A percentile compares a stretch with the other conserved stretches of the same genome.
These are phyloP conservation scores for Fremontodendron californicum DNA, from an alignment of 345 rosid species.

Conservation along the genomic window DNA sequence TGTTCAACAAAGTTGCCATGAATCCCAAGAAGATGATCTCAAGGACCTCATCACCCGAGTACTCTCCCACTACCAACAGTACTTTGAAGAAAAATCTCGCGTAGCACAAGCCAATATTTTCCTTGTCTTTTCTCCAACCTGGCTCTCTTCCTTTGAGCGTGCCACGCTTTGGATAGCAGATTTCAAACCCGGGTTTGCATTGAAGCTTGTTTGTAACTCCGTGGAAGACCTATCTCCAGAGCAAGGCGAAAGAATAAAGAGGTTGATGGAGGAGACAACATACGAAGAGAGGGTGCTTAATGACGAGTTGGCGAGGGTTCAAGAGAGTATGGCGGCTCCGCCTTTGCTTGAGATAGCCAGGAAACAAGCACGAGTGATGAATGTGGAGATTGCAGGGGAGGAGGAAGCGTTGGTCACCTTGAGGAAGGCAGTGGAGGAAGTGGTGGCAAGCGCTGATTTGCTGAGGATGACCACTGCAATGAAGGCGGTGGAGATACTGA, in stretches of 20 bases:
- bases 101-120: conserved; percentile 21
- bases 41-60: conserved; percentile 26
- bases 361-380: no score
- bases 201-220: conserved; percentile 24
- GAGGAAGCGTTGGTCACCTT: no score
- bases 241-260: conserved; percentile 24
- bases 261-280: conserved; percentile 23
- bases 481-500: no score
- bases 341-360: conserved; percentile 19
- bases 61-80: conserved; percentile 39
- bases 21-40: conserved; percentile 21
- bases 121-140: conserved; percentile 31
- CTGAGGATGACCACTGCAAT: no score
- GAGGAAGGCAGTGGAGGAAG: no score
- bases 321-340: conserved; percentile 38
- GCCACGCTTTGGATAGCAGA: conserved; percentile 42
- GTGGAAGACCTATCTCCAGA: conserved; percentile 32
- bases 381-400: no score
- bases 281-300: conserved; percentile 27
- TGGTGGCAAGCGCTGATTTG: no score
- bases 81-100: conserved; percentile 37
- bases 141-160: conserved; percentile 42
- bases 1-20: conserved; percentile 9
- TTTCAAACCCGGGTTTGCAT: conserved; percentile 37
- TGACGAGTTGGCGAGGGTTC: conserved; percentile 37